Conservation (phyloP, 2,329 filamentous ascomycete species). For the Trichoderma arundinaceum region DNA sequence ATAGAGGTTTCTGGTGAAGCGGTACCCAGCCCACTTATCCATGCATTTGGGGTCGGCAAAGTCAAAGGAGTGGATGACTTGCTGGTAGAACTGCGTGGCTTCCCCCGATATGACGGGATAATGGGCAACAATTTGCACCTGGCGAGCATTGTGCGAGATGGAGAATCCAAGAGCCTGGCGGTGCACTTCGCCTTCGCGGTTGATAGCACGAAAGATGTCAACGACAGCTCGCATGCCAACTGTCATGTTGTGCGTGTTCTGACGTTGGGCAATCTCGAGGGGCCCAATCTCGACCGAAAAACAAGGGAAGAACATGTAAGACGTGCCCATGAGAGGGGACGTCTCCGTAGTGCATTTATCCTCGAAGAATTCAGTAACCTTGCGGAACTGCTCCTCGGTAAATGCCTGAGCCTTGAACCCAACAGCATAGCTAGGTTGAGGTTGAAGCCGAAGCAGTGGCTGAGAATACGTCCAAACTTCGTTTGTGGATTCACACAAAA, state of each 20-base stretch:
- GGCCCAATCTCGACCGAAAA: conserved; percentile 52
- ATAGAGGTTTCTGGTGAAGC: conserved; percentile 28
- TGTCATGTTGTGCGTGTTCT: conserved; percentile 51
- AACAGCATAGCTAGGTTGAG: conserved; percentile 53
- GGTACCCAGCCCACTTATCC: conserved; percentile 27
- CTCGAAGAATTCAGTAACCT: conserved; percentile 48
- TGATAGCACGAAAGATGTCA: conserved; percentile 48
- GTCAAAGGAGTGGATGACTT: conserved; percentile 44
- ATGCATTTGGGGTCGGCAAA: conserved; percentile 37
- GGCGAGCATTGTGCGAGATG: conserved; percentile 42
- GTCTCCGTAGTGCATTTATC: conserved; percentile 42
- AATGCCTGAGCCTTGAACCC: conserved; percentile 51
- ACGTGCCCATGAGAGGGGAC: conserved; percentile 53
- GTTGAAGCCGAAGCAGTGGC: conserved; percentile 45
- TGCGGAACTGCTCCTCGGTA: conserved; percentile 49
- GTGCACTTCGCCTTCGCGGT: conserved; percentile 46
- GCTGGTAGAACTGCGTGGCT: conserved; percentile 46
- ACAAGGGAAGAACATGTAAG: conserved; percentile 57
- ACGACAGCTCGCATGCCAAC: conserved; percentile 47
- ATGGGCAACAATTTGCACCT: conserved; percentile 49
- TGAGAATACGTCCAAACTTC: conserved; percentile 51
- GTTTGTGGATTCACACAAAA: conserved; percentile 50
- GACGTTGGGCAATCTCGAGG: conserved; percentile 47
- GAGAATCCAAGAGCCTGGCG: conserved; percentile 53
- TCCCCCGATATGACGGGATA: conserved; percentile 48